Base-by-base conservation (phyloP, 2,329 filamentous ascomycete genomes). In the Botrytis elliptica region DNA sequence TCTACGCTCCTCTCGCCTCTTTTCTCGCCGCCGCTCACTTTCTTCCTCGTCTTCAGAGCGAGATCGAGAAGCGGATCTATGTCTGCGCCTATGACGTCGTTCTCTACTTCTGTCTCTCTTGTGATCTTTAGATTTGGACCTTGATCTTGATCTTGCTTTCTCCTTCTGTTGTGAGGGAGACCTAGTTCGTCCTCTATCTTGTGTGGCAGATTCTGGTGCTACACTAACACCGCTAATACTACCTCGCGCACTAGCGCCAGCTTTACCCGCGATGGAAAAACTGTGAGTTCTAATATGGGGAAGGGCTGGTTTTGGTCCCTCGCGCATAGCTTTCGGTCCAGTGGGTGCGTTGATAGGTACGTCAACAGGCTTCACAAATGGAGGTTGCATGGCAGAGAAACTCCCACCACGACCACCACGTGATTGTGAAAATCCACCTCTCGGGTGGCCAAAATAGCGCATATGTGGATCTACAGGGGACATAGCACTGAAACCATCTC, bases 311-410 rank as follows among this genome's bases (percentile, higher is more conserved):
- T 97, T 97, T 70, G 93, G 92, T 18, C 94, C 85, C 83, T 96
- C 92, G 76, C 95, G 89, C 93, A 98, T 97, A 29, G 96, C 96
- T 83, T 96, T 95, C 66, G 96, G 96, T 16, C 95, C 96, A 72
- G 92, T 97, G 42, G 96, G 96, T 42, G 96, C 96, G 84, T 87
- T 93, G 83, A 90, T 82, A 63, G 89, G 89, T 70, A 86, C 84
- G 73, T 83, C 82, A 76, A 81, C 74, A 55, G 79, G 74, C 78
- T 81, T 81, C 66, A 81, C 75, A 77, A 77, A 76, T 57, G 79
- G 77, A 64, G 79, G 79, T 77, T 73, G 72, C 66, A 73, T 73
- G n/a, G 82, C 79, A 73, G 82, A 83, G 73, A 84, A 84, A 55
- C 84, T 83, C 72, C 82, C 77, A 78, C 81, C 76, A 75, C 82